phyloP scores from a whole-genome alignment of 352 stramenopile species.

The Globisporangium parvum region DNA sequence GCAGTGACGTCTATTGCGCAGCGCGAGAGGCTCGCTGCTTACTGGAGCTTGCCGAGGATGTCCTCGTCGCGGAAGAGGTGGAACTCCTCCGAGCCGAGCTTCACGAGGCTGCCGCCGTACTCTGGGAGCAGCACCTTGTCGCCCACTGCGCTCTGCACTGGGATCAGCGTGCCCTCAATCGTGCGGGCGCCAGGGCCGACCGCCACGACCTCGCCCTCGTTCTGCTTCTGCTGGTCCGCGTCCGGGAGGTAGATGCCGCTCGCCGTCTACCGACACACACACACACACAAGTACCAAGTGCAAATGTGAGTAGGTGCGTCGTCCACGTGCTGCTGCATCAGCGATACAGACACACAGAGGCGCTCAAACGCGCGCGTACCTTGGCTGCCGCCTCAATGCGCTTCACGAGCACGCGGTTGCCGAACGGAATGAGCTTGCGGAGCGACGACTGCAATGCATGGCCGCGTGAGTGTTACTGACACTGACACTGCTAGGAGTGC shows the following conservation, averaged over 20 bases:
- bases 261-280: conserved; percentile 55
- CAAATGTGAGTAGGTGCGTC: conserved; percentile 3
- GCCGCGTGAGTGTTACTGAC: background rate
- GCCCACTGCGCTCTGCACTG: conserved; percentile 82
- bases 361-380: conserved; percentile 17
- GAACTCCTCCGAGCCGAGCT: conserved; percentile 90
- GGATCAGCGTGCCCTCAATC: conserved; percentile 85
- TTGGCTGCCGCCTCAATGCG: conserved; percentile 88
- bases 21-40: conserved; percentile 15
- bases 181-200: conserved; percentile 90
- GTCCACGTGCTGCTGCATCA: background rate
- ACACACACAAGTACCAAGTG: background rate
- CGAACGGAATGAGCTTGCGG: conserved; percentile 90
- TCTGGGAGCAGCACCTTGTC: conserved; percentile 96
- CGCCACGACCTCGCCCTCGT: conserved; percentile 92
- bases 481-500: background rate
- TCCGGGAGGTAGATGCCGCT: conserved; percentile 94
- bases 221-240: conserved; percentile 89
- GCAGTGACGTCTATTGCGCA: no score
- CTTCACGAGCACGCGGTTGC: conserved; percentile 94
- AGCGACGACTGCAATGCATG: conserved; percentile 30
- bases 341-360: background rate
- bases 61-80: conserved; percentile 95
- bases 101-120: conserved; percentile 93
- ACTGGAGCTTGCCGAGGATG: conserved; percentile 96